A percentile compares a stretch with the other conserved stretches of the same genome.
Evolutionary conservation across 139 green algal species (phyloP).

Genomic region (Mesotaenium endlicherianum): DNA sequence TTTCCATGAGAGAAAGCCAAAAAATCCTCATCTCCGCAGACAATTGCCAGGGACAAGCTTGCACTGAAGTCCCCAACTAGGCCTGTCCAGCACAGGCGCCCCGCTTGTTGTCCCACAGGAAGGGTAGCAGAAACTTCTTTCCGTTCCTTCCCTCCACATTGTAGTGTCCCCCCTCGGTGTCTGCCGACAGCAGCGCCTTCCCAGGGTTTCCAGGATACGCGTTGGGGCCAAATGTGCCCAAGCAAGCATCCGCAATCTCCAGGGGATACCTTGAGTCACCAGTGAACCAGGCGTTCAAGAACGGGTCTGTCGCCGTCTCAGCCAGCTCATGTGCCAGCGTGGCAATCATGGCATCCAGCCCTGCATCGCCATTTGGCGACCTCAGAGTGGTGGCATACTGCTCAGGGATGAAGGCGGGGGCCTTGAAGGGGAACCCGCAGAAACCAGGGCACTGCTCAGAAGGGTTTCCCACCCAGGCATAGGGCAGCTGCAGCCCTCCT

Average conservation of each 20-base stretch:
- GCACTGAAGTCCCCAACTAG: no score
- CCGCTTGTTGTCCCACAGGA: not conserved
- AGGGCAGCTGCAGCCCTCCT: not conserved
- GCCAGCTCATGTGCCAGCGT: not conserved
- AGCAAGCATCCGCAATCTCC: not conserved
- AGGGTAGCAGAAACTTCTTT: conserved; percentile 1
- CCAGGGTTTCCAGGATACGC: not conserved
- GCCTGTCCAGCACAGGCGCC: no score
- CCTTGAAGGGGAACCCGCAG: not conserved
- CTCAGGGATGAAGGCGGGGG: not conserved
- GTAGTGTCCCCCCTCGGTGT: not conserved
- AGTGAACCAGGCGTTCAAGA: not conserved
- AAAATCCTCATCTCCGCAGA: no score
- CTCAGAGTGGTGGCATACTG: not conserved
- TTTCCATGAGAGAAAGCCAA: no score
- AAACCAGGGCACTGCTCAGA: not conserved
- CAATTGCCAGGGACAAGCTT: no score
- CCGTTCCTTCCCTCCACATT: not conserved
- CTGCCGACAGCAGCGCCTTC: not conserved
- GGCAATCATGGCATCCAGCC: not conserved
- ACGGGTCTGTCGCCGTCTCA: not conserved
- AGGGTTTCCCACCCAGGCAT: not conserved
- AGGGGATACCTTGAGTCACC: not conserved
- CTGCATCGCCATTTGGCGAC: not conserved
- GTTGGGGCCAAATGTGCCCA: not conserved